phyloP scores from a whole-genome alignment of 2,329 filamentous ascomycete genomes.

The Erysiphe pulchra region DNA sequence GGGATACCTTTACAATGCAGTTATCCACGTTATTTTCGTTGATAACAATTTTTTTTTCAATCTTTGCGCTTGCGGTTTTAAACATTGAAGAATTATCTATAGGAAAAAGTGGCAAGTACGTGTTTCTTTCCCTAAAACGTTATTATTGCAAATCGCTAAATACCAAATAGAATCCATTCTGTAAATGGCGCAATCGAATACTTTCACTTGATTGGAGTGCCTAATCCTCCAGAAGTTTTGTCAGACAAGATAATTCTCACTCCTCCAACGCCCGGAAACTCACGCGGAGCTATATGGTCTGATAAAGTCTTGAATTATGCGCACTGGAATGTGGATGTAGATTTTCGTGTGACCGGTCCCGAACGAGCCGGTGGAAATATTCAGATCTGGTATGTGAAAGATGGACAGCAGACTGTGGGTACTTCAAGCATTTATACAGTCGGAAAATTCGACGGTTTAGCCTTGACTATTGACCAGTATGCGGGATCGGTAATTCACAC shows the following conservation, averaged over 20 bases:
- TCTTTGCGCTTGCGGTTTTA: background rate
- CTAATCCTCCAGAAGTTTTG: conserved; percentile 33
- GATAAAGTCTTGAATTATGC: conserved; percentile 32
- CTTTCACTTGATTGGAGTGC: conserved; percentile 16
- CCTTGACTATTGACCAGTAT: conserved; percentile 62
- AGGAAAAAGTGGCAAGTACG: conserved; percentile 11
- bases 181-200: conserved; percentile 9
- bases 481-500: conserved; percentile 28
- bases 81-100: conserved; percentile 17
- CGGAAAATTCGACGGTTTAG: conserved; percentile 71
- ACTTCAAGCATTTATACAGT: conserved; percentile 64
- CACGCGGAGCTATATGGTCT: conserved; percentile 62
- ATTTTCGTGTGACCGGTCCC: conserved; percentile 67
- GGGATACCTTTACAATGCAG: background rate
- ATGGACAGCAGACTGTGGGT: conserved; percentile 37
- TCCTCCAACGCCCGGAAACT: conserved; percentile 63
- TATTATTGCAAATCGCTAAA: too few relatives aligned
- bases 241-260: conserved; percentile 86
- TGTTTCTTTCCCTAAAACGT: too few relatives aligned
- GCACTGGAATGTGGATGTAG: conserved; percentile 63
- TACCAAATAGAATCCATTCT: background rate
- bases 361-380: conserved; percentile 73
- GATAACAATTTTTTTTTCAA: background rate
- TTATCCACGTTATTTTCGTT: background rate
- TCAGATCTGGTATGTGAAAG: conserved; percentile 71